Evolutionary conservation across 805 yeast species (phyloP).

Genomic region (Pichia californica): DNA sequence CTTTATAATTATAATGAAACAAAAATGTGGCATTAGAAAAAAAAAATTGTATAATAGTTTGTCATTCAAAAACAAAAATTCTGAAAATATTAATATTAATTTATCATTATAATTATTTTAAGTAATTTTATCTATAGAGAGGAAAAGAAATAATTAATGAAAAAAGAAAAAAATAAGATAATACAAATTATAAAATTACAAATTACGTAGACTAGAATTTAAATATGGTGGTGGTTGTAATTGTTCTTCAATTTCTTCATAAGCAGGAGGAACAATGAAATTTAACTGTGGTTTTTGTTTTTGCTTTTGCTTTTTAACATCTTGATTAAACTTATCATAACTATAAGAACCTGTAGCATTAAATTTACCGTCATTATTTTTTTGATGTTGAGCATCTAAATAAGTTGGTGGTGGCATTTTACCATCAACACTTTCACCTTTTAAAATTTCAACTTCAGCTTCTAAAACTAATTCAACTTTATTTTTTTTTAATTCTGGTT

Average conservation of each 20-base stretch:
- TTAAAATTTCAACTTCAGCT: conserved; percentile 15
- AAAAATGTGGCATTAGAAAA: neutral
- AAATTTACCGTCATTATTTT: neutral
- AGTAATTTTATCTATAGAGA: too few relatives aligned
- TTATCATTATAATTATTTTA: too few relatives aligned
- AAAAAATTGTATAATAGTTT: too few relatives aligned
- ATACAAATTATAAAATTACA: too few relatives aligned
- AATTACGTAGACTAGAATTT: too few relatives aligned
- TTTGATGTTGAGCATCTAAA: conserved; percentile 5
- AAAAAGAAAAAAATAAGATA: too few relatives aligned
- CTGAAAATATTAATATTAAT: too few relatives aligned
- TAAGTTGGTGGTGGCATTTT: conserved; percentile 19
- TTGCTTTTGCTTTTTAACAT: neutral
- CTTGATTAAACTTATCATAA: neutral
- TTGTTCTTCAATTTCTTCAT: conserved; percentile 12
- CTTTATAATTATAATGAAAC: conserved; percentile 10
- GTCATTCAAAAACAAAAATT: too few relatives aligned
- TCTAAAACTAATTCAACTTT: conserved; percentile 23
- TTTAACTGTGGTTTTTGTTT: conserved; percentile 3
- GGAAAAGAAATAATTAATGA: too few relatives aligned
- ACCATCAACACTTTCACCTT: conserved; percentile 19
- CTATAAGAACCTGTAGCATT: neutral
- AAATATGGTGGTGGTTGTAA: conserved; percentile 9
- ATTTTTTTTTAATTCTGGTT: conserved; percentile 7
- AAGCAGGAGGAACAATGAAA: conserved; percentile 13